Conservation (phyloP, 2,329 filamentous ascomycete genomes). For the Cryphonectria parasitica region DNA sequence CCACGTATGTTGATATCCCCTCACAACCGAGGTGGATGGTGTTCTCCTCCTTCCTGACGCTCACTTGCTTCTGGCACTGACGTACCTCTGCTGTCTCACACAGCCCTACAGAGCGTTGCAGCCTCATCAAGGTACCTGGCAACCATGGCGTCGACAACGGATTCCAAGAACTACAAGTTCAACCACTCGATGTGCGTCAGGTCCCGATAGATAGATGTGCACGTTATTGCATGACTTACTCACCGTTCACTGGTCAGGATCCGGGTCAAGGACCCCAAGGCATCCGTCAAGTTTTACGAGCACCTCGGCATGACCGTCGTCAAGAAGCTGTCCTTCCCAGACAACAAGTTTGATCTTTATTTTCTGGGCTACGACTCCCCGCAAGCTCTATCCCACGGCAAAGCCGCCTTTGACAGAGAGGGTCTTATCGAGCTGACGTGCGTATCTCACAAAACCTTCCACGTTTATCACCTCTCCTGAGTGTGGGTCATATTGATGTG, state of each 20-base stretch:
- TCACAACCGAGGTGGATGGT: background rate
- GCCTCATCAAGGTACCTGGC: slow-evolving; percentile 38
- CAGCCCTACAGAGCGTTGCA: slow-evolving; percentile 28
- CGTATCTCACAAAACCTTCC: background rate
- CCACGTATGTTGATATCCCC: slow-evolving; percentile 6
- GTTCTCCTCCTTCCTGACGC: background rate
- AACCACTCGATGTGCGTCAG: slow-evolving; percentile 80
- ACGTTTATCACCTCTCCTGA: background rate
- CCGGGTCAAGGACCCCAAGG: slow-evolving; percentile 91
- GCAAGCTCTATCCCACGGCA: slow-evolving; percentile 72
- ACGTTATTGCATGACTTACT: slow-evolving; percentile 26
- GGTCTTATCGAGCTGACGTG: slow-evolving; percentile 82
- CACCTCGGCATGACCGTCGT: slow-evolving; percentile 86
- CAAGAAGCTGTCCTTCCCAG: slow-evolving; percentile 79
- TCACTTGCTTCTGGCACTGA: background rate
- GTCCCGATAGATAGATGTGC: background rate
- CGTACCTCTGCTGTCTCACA: background rate
- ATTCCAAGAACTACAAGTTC: slow-evolving; percentile 77
- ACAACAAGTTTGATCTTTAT: slow-evolving; percentile 93
- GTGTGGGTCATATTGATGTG: background rate
- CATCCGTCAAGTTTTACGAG: slow-evolving; percentile 91
- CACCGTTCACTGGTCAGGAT: slow-evolving; percentile 59
- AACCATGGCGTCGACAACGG: slow-evolving; percentile 70
- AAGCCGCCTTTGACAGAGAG: slow-evolving; percentile 77
- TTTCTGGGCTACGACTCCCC: slow-evolving; percentile 89